Evolutionary conservation across 352 stramenopile genomes (phyloP).

Genomic region (Globisporangium radiosum): DNA sequence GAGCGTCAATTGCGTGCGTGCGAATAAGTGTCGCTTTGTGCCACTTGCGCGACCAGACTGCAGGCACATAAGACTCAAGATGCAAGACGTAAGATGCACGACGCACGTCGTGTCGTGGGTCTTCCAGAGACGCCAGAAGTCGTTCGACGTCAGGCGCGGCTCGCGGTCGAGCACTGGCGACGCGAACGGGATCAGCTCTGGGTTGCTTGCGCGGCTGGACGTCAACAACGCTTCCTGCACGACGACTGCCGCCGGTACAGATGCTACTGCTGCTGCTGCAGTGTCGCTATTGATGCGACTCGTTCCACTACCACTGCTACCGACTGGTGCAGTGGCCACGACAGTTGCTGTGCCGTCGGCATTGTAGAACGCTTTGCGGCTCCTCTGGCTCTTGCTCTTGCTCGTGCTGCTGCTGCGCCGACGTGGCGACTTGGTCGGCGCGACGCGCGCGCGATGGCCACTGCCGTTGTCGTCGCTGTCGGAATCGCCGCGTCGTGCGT

Average conservation of each 20-base stretch:
- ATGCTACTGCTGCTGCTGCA: neutral
- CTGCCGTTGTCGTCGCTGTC: constrained; percentile 11
- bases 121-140: constrained; percentile 49
- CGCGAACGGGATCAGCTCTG: constrained; percentile 45
- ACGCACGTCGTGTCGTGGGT: constrained; percentile 59
- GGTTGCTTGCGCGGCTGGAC: constrained; percentile 10
- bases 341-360: constrained; percentile 28
- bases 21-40: neutral
- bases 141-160: constrained; percentile 13
- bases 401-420: neutral
- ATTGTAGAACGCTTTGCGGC: constrained; percentile 31
- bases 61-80: neutral
- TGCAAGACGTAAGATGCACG: neutral
- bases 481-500: constrained; percentile 7
- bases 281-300: too few species aligned
- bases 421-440: constrained; percentile 12
- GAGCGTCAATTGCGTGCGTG: neutral
- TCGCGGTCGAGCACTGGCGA: constrained; percentile 41
- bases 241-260: neutral
- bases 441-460: constrained; percentile 11
- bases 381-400: constrained; percentile 11
- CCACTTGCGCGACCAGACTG: neutral
- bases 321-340: neutral
- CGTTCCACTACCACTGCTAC: neutral
- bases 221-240: constrained; percentile 10